phyloP scores from a whole-genome alignment of 2,329 filamentous ascomycete genomes.

The Nemania serpens region DNA sequence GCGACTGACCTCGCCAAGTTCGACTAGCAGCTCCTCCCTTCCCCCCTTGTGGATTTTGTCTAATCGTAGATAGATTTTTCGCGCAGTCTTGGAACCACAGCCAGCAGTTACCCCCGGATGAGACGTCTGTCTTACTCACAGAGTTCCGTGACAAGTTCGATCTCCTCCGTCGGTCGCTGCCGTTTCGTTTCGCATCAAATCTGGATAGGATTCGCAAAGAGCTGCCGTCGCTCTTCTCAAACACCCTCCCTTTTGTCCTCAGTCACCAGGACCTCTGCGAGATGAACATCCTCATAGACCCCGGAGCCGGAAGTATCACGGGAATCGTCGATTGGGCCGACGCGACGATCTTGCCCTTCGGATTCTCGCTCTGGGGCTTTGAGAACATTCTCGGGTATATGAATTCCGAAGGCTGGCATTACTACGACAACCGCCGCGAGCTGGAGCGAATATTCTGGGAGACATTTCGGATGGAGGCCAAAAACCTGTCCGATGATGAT shows the following conservation, averaged over 20 bases:
- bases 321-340: constrained; percentile 28
- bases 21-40: not conserved
- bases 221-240: constrained; percentile 7
- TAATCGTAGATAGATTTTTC: constrained; percentile 12
- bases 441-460: constrained; percentile 9
- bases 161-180: not conserved
- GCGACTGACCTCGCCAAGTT: constrained; percentile 13
- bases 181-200: constrained; percentile 11
- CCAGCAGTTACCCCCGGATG: not conserved
- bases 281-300: constrained; percentile 26
- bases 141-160: constrained; percentile 13
- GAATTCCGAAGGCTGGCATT: constrained; percentile 22
- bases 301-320: constrained; percentile 20
- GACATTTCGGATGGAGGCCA: constrained; percentile 1
- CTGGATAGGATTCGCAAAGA: constrained; percentile 1
- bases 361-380: constrained; percentile 34
- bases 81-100: constrained; percentile 17
- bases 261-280: constrained; percentile 22
- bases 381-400: constrained; percentile 24
- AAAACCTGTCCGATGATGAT: constrained; percentile 2
- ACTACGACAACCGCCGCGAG: constrained; percentile 11
- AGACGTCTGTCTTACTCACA: not conserved
- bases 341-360: constrained; percentile 24
- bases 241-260: constrained; percentile 11
- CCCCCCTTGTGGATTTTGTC: not conserved